Evolutionary conservation across 345 rosid genomes (phyloP).

Genomic region (Noccaea caerulescens): DNA sequence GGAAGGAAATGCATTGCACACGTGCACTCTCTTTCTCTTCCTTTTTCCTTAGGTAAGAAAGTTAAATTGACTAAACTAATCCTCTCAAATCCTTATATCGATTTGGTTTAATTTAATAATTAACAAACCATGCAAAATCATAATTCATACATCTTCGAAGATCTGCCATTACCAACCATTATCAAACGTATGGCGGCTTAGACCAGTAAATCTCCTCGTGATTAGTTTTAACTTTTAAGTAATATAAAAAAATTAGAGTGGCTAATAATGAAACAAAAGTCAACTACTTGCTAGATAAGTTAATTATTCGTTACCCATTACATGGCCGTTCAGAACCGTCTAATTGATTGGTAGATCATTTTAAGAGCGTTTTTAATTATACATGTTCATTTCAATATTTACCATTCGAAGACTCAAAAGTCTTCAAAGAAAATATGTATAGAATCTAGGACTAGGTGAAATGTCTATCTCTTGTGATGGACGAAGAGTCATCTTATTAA

Average conservation of each 20-base stretch:
- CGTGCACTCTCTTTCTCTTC: slow-evolving; percentile 28
- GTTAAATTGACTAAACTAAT: slow-evolving; percentile 13
- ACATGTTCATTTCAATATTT: neutral
- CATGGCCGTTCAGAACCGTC: neutral
- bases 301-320: neutral
- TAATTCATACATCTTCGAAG: slow-evolving; percentile 12
- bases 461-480: neutral
- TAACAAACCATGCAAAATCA: slow-evolving; percentile 32
- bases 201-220: neutral
- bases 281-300: slow-evolving; percentile 17
- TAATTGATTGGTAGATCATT: too few relatives aligned
- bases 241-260: neutral
- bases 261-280: neutral
- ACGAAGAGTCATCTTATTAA: neutral
- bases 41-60: neutral
- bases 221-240: neutral
- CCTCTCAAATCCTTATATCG: neutral
- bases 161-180: slow-evolving; percentile 30
- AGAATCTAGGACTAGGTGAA: neutral
- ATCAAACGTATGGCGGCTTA: slow-evolving; percentile 18
- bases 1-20: slow-evolving; percentile 13
- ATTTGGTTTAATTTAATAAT: slow-evolving; percentile 33
- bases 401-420: slow-evolving; percentile 9
- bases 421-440: slow-evolving; percentile 2
- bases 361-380: neutral